phyloP scores from a whole-genome alignment of 2,329 filamentous ascomycete species.

The Aspergillus japonicus region DNA sequence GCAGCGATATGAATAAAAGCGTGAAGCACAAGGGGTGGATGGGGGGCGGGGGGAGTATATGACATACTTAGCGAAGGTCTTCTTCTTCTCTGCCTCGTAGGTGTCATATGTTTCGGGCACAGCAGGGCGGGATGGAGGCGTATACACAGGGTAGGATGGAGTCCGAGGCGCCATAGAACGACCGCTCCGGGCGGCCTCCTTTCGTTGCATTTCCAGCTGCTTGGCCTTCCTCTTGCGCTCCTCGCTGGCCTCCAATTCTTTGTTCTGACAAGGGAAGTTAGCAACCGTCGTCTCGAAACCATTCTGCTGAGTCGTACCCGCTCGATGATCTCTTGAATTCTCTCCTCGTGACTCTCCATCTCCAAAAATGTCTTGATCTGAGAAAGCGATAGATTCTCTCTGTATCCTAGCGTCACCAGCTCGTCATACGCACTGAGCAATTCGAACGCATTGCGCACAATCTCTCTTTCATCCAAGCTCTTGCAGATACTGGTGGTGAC shows the following conservation, averaged over 20 bases:
- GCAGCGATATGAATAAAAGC: not conserved
- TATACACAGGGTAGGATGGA: constrained; percentile 86
- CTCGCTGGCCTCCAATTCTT: constrained; percentile 95
- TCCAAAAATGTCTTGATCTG: constrained; percentile 99
- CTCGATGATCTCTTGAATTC: constrained; percentile 97
- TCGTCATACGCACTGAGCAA: constrained; percentile 96
- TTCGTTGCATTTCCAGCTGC: constrained; percentile 97
- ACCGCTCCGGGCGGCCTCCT: constrained; percentile 80
- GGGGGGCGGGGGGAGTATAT: not conserved
- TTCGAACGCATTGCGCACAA: constrained; percentile 91
- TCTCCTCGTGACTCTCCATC: constrained; percentile 98
- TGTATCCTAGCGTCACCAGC: constrained; percentile 89
- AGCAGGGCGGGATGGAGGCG: constrained; percentile 70
- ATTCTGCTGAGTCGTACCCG: constrained; percentile 56
- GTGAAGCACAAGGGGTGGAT: no score
- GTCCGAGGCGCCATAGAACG: constrained; percentile 68
- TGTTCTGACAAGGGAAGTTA: constrained; percentile 65
- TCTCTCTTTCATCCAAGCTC: constrained; percentile 92
- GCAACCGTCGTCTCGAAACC: constrained; percentile 7
- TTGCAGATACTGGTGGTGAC: constrained; percentile 96
- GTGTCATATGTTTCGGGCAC: constrained; percentile 83
- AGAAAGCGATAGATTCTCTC: constrained; percentile 91
- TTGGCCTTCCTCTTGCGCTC: constrained; percentile 98
- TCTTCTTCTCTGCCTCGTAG: constrained; percentile 98
- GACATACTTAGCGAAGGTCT: constrained; percentile 73